Evolutionary conservation across 1,139 yeast species (phyloP).

Genomic region (Yamadazyma taylorii): DNA sequence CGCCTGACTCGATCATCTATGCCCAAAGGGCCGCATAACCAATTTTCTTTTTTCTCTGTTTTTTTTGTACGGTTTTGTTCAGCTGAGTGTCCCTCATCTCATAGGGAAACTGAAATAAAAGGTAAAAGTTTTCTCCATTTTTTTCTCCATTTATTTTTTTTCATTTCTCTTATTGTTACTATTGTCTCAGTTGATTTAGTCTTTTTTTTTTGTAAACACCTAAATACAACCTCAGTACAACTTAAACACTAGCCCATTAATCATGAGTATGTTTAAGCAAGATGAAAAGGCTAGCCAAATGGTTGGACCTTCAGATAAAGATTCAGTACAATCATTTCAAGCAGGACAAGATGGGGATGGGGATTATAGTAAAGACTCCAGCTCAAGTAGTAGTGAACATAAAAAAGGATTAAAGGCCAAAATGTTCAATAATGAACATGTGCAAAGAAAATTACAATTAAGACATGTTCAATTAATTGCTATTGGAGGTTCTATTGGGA

Average conservation of each 20-base stretch:
- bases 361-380: background rate
- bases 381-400: background rate
- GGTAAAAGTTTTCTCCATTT: background rate
- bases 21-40: background rate
- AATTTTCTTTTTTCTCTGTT: background rate
- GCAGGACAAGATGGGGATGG: slow-evolving; percentile 1
- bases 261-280: slow-evolving; percentile 1
- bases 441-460: slow-evolving; percentile 16
- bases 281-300: background rate
- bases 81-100: background rate
- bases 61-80: background rate
- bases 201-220: background rate
- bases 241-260: too few species aligned
- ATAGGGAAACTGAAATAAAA: background rate
- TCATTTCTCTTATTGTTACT: background rate
- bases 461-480: slow-evolving; percentile 37
- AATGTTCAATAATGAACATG: slow-evolving; percentile 7
- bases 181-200: too few species aligned
- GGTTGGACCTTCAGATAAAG: background rate
- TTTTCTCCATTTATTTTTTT: background rate
- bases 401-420: background rate
- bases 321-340: background rate
- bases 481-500: slow-evolving; percentile 37
- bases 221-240: too few species aligned
- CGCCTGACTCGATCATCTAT: background rate